Percentiles rank a stretch among this genome's conserved stretches.
Evolutionary conservation across 202 grass and related monocot genomes (phyloP).

Genomic region (Bolboschoenoplectus hybrid): DNA sequence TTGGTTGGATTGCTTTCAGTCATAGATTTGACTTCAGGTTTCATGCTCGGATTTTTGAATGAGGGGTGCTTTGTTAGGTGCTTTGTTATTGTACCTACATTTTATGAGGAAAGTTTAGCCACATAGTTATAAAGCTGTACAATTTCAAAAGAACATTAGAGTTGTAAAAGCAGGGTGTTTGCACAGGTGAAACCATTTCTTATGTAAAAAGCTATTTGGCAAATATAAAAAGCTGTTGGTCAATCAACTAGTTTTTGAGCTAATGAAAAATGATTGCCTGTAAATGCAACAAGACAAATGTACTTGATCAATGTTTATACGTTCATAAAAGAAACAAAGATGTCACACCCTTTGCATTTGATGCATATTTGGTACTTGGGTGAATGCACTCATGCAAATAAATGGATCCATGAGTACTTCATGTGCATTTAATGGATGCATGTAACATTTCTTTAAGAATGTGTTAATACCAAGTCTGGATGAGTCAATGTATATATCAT

Average conservation of each 20-base stretch:
- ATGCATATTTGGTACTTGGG: not conserved
- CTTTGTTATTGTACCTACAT: conserved; percentile 67
- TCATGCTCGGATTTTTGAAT: conserved; percentile 60
- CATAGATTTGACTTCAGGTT: conserved; percentile 79
- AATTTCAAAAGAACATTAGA: conserved; percentile 5
- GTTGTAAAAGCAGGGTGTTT: not conserved
- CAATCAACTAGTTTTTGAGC: not conserved
- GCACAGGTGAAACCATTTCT: not conserved
- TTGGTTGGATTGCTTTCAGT: conserved; percentile 54
- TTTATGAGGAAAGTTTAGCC: conserved; percentile 34
- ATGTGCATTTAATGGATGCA: not conserved
- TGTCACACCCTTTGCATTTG: not conserved
- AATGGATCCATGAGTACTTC: not conserved
- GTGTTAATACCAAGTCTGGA: not conserved
- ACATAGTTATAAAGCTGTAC: not conserved
- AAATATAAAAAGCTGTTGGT: conserved; percentile 27
- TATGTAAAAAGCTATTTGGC: not conserved
- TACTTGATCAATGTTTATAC: not conserved
- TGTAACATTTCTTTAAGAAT: not conserved
- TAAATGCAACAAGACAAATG: conserved; percentile 1
- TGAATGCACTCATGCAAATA: not conserved
- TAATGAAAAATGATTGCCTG: not conserved
- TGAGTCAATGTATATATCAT: not conserved
- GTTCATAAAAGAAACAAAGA: not conserved
- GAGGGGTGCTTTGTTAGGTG: conserved; percentile 77